These are phyloP conservation scores for Trichoderma simmonsii DNA, from an alignment of 2,329 filamentous ascomycete genomes.

Conservation along the genomic window DNA sequence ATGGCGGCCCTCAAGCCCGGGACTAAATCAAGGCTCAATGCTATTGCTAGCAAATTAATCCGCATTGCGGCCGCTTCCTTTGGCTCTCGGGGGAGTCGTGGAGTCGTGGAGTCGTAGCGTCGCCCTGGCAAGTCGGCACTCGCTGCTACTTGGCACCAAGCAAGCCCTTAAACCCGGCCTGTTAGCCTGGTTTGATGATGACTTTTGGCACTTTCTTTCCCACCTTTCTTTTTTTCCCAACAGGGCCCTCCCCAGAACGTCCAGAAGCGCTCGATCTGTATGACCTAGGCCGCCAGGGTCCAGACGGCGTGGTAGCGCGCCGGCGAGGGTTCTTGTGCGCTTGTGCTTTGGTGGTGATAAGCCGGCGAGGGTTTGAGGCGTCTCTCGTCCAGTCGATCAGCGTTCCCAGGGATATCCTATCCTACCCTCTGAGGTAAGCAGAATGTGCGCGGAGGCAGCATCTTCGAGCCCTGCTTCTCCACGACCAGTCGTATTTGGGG, in stretches of 20 bases:
- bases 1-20: background rate
- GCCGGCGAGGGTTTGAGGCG: background rate
- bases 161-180: constrained; percentile 4
- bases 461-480: background rate
- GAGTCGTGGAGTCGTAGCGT: background rate
- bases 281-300: background rate
- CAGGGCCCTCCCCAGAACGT: background rate
- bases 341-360: background rate
- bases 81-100: constrained; percentile 1
- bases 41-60: constrained; percentile 11
- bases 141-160: constrained; percentile 9
- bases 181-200: constrained; percentile 4
- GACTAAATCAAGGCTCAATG: constrained; percentile 2
- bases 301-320: background rate
- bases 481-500: background rate
- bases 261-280: background rate
- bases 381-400: constrained; percentile 5
- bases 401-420: background rate
- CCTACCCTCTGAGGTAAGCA: constrained; percentile 5
- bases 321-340: background rate
- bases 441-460: background rate
- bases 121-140: constrained; percentile 2
- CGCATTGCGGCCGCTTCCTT: constrained; percentile 7
- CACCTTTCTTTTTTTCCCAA: background rate
- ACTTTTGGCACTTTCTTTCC: background rate